Conservation (phyloP, 352 stramenopile genomes). For the Phytophthora citricola region DNA sequence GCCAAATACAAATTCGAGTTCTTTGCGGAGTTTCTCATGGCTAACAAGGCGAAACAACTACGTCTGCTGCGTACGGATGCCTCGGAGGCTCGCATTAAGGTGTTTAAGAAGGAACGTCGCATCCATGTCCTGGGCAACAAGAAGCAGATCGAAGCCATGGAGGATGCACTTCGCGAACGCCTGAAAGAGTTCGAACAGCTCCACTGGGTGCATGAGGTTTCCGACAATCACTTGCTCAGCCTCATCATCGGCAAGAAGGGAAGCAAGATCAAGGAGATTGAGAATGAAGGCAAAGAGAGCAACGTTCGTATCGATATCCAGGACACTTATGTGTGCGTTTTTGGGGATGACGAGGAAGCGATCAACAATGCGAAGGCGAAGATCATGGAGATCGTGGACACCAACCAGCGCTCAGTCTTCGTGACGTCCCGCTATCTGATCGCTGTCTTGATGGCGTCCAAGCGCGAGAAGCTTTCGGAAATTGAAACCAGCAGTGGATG, state of each 20-base stretch:
- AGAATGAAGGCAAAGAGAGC: slow-evolving; percentile 53
- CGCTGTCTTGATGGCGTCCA: slow-evolving; percentile 67
- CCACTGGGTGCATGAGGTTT: slow-evolving; percentile 68
- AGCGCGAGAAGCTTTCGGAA: slow-evolving; percentile 78
- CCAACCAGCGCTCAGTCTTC: slow-evolving; percentile 78
- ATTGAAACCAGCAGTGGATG: slow-evolving; percentile 65
- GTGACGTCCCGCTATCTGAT: slow-evolving; percentile 69
- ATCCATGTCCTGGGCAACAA: slow-evolving; percentile 79
- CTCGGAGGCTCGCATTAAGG: slow-evolving; percentile 68
- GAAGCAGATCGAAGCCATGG: slow-evolving; percentile 64
- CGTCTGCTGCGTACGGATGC: slow-evolving; percentile 67
- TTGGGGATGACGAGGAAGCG: slow-evolving; percentile 60
- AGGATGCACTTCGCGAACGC: slow-evolving; percentile 64
- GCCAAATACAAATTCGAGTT: slow-evolving; percentile 71
- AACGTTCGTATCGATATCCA: slow-evolving; percentile 77
- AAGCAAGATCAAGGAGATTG: slow-evolving; percentile 79
- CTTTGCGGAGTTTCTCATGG: slow-evolving; percentile 85
- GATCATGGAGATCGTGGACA: slow-evolving; percentile 75
- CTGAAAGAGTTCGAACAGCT: slow-evolving; percentile 61
- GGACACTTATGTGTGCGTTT: slow-evolving; percentile 63
- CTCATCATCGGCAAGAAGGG: slow-evolving; percentile 88
- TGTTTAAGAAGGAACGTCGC: slow-evolving; percentile 66
- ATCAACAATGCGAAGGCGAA: slow-evolving; percentile 53
- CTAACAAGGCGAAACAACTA: slow-evolving; percentile 75
- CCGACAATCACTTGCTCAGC: slow-evolving; percentile 67